Evolutionary conservation across 106 monocot species (phyloP), one percentile per base, ranked within the genome.

Genomic region (Phalaenopsis equestris): DNA sequence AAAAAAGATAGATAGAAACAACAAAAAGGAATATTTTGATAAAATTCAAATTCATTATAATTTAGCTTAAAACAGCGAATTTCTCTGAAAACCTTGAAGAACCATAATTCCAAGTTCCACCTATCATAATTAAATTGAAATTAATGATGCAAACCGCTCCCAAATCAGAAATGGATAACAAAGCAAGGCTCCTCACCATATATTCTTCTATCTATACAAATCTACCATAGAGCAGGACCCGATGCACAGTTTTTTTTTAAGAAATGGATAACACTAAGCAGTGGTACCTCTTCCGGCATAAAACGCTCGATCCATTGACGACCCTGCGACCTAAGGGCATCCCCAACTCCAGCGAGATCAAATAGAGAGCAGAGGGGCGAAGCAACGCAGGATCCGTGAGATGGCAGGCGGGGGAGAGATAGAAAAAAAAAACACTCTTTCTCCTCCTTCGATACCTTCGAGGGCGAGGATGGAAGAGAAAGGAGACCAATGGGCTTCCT

Each of bases 241-340:
- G 30, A 30, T 30, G 30, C 30, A 30, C 30, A 30, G 30, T 30
- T 30, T 30, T 30, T 30, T 30, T 30, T 30, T 30, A 30, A 30
- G 4, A 72, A 38, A 16, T 9, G 39, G 72, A 41, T 9, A 42
- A 19, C n/a, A 49, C 30, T 47, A 49, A 76, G 24, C 17, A 6
- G 12, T 11, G 18, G 8, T 76, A 76, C 76, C 76, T 76, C 76
- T 17, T 76, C 76, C 46, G 52, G 76, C 76, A 76, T 49, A 48
- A 30, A 76, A 49, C 10, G 76, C 19, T 76, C 48, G 76, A 49
- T 81, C 83, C 76, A 79, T 36, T 48, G 41, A 75, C 86, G 84
- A 84, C 89, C 86, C 67, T 83, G 80, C 76, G 78, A 78, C 70
- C 64, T 77, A 83, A 86, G 17, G 3, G 16, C 57, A 24, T 21